Conservation (phyloP, 306 rosid genomes). For the Casuarina cunninghamiana region DNA sequence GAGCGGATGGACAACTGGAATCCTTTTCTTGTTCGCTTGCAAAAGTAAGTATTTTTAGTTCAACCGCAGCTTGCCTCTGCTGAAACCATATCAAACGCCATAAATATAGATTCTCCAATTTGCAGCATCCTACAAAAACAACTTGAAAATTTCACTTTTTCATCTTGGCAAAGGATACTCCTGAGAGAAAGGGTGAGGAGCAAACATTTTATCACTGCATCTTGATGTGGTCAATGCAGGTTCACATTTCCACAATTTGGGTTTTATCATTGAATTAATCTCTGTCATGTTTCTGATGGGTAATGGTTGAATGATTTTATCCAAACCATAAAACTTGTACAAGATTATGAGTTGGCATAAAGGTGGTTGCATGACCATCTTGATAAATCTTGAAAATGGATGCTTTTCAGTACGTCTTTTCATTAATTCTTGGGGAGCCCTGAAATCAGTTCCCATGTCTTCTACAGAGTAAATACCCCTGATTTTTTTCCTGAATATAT, state of each 20-base stretch:
- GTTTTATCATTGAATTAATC: background rate
- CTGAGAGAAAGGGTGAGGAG: background rate
- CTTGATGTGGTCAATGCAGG: background rate
- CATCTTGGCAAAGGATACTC: background rate
- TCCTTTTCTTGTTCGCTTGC: conserved; percentile 98
- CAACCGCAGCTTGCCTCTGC: conserved; percentile 21
- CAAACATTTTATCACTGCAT: background rate
- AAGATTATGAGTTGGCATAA: background rate
- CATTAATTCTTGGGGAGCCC: background rate
- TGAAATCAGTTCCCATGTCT: conserved; percentile 13
- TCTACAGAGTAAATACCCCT: conserved; percentile 7
- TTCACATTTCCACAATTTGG: background rate
- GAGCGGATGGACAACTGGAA: conserved; percentile 89
- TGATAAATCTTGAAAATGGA: background rate
- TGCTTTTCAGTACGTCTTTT: background rate
- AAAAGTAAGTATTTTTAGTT: conserved; percentile 57
- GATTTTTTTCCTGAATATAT: background rate
- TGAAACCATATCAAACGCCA: conserved; percentile 10
- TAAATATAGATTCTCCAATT: background rate
- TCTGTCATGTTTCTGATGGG: background rate
- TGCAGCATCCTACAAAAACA: background rate
- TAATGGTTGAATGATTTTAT: background rate
- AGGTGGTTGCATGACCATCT: background rate
- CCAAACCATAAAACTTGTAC: background rate
- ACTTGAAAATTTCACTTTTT: background rate